Evolutionary conservation across 306 rosid species (phyloP).

Genomic region (Lathyrus sativus): DNA sequence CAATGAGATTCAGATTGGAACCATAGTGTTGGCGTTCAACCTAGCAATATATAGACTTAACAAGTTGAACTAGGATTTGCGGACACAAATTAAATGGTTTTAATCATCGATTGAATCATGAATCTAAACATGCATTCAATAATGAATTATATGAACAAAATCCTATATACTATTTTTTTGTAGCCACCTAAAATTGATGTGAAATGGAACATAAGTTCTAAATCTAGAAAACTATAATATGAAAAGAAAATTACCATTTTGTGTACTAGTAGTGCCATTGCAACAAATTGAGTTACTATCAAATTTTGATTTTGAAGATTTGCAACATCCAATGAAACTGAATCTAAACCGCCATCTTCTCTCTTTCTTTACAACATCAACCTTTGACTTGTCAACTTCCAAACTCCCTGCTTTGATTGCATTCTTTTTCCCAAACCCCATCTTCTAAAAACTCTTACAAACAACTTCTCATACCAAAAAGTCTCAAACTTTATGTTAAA

Average conservation of each 20-base stretch:
- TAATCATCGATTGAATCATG: too few relatives aligned
- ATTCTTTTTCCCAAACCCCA: slow-evolving; percentile 67
- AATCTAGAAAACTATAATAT: slow-evolving; percentile 13
- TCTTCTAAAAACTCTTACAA: slow-evolving; percentile 45
- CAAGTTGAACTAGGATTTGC: too few relatives aligned
- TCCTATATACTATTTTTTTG: not conserved
- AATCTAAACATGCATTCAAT: not conserved
- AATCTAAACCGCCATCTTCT: slow-evolving; percentile 68
- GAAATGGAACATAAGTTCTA: slow-evolving; percentile 28
- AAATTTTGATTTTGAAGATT: slow-evolving; percentile 88
- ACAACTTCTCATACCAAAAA: slow-evolving; percentile 40
- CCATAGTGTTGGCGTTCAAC: too few relatives aligned
- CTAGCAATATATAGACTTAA: too few relatives aligned
- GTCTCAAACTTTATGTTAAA: slow-evolving; percentile 28
- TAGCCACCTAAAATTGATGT: not conserved
- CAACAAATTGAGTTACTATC: slow-evolving; percentile 61
- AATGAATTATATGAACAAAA: not conserved
- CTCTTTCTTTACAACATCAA: slow-evolving; percentile 50
- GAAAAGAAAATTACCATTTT: slow-evolving; percentile 56
- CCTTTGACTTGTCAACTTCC: slow-evolving; percentile 63
- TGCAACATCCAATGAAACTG: slow-evolving; percentile 63
- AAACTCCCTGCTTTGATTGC: slow-evolving; percentile 66
- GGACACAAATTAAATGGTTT: too few relatives aligned
- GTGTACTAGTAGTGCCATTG: slow-evolving; percentile 42
- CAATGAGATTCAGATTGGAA: too few relatives aligned